phyloP scores from a whole-genome alignment of 1,139 yeast genomes.

The Entelexis paramagnoliae region DNA sequence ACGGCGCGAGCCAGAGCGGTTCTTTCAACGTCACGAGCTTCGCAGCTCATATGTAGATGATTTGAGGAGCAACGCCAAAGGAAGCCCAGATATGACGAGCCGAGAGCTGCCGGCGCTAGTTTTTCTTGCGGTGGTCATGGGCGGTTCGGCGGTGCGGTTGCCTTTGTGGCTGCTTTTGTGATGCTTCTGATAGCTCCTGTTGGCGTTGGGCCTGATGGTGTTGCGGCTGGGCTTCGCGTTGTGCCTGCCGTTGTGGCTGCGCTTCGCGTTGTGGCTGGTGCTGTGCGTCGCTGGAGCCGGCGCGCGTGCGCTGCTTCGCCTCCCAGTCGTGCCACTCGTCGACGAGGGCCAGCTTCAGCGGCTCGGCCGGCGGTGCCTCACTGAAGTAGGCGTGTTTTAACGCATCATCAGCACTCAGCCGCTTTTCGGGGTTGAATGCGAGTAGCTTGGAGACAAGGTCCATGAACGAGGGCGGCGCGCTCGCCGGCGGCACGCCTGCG shows the following conservation, averaged over 20 bases:
- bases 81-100: too few species aligned
- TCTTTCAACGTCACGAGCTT: too few species aligned
- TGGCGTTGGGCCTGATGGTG: neutral
- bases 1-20: too few species aligned
- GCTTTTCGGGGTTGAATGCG: slow-evolving; percentile 52
- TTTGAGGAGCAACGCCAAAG: too few species aligned
- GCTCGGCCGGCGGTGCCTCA: slow-evolving; percentile 54
- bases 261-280: neutral
- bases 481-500: slow-evolving; percentile 33
- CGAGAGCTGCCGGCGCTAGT: too few species aligned
- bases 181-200: neutral
- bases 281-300: neutral
- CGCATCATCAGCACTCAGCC: slow-evolving; percentile 56
- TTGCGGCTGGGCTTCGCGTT: neutral
- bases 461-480: slow-evolving; percentile 46
- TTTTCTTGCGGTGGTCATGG: neutral
- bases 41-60: too few species aligned
- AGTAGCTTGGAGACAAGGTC: slow-evolving; percentile 57
- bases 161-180: neutral
- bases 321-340: slow-evolving; percentile 98
- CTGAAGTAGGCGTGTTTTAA: slow-evolving; percentile 56
- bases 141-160: neutral
- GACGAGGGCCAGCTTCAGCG: slow-evolving; percentile 41
- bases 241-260: neutral
- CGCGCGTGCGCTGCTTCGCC: slow-evolving; percentile 56